A percentile compares a stretch with the other conserved stretches of the same genome.
phyloP scores from a whole-genome alignment of 768 basidiomycete species.

The Termitomyces sp. region DNA sequence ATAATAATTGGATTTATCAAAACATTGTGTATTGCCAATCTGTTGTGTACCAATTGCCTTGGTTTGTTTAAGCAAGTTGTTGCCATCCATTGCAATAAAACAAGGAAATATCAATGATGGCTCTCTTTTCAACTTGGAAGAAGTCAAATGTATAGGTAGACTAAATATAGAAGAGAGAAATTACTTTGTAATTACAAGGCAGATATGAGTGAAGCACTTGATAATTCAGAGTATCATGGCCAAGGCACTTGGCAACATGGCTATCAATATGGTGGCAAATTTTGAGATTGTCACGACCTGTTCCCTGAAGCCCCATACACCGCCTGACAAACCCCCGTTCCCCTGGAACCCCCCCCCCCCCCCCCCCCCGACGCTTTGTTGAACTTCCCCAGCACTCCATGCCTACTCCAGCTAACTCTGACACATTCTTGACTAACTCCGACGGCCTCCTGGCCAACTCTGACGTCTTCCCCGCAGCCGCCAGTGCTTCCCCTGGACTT shows the following conservation, averaged over 20 bases:
- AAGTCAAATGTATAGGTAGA: not conserved
- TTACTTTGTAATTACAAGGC: constrained; percentile 32
- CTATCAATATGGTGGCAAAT: constrained; percentile 11
- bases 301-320: too few relatives aligned
- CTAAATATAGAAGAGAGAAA: not conserved
- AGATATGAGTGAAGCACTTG: constrained; percentile 31
- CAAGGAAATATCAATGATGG: constrained; percentile 19
- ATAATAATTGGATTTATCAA: constrained; percentile 22
- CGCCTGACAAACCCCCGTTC: too few relatives aligned
- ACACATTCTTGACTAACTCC: too few relatives aligned
- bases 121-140: constrained; percentile 26
- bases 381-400: too few relatives aligned
- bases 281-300: too few relatives aligned
- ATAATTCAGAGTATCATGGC: constrained; percentile 28
- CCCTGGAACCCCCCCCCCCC: too few relatives aligned
- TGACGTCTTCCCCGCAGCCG: too few relatives aligned
- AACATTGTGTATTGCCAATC: constrained; percentile 15
- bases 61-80: constrained; percentile 28
- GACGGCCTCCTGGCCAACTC: too few relatives aligned
- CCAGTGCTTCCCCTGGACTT: too few relatives aligned
- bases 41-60: constrained; percentile 16
- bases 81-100: constrained; percentile 30
- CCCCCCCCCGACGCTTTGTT: too few relatives aligned
- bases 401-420: too few relatives aligned
- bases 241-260: constrained; percentile 22